Evolutionary conservation across 73 alveolate genomes (phyloP), one percentile per base, ranked within the genome.

Genomic region (Paramecium tetraurelia): DNA sequence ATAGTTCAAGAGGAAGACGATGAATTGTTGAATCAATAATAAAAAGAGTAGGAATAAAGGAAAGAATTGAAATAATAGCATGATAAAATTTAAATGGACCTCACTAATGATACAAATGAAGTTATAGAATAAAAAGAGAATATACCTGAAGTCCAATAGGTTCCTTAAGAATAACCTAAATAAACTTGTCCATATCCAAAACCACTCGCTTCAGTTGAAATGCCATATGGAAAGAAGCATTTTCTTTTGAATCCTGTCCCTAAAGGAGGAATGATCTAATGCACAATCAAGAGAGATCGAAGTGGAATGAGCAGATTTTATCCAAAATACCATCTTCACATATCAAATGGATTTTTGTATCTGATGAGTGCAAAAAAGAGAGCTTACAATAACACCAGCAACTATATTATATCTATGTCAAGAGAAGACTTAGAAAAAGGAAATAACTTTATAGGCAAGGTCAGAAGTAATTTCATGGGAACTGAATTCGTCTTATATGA

Each of bases 381-480:
- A 29, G 94, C 96, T 0, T 95, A 94, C 18, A 96, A 95, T 59
- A 86, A 93, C 29, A 97, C 98, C 2, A 93, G 97, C 21, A 96
- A 96, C 86, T 97, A 97, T 80, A 50, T 97, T 95, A 92, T 97
- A 20, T 85, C 98, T 0, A 58, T 93, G 59, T 95, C 95, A 71
- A 96, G 96, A 75, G 92, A 92, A 7, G 97, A 96, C 16, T 44
- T 96, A 77, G 85, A 92, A 38, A 93, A 75, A 69, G 94, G 93
- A 22, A 89, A 77, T 58, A 96, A 95, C 10, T 96, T 85, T 85
- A 53, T 96, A 3, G 99, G 98, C 6, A 97, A 97, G 85, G 95
- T 97, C 29, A 93, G 99, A 63, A 94, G 98, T 11, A 97, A 97
- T 88, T 97, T 97, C 94, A 89, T 97, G 63, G 99, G 99, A 29